Base-by-base conservation (phyloP, 768 basidiomycete species). In the Lactarius psammicola region DNA sequence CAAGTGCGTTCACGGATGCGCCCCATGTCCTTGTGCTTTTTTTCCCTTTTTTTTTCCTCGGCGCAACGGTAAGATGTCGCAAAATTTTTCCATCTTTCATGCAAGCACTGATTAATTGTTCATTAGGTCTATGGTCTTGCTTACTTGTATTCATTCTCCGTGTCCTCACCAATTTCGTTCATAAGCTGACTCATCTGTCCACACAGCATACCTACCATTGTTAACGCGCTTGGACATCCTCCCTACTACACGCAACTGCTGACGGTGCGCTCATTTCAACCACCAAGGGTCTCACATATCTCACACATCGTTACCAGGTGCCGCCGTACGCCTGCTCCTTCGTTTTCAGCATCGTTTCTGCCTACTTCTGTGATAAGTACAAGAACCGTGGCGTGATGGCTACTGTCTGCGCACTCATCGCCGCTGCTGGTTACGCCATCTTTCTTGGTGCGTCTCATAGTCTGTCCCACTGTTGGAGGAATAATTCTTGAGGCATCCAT, bases 1-100 rank as follows among this genome's bases (percentile, higher is more conserved):
- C 72, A 6, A 76, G 72, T 69, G 79, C 82, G 0, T 81, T 80
- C 69, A 79, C 72, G 31, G 79, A 82, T 33, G 59, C 65, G 1
- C 82, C 83, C 0, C 87, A 89, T 3, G 80, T 87, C 5, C 79
- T 81, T 76, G 66, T 88, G 56, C 70, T 87, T 31, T 78, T 78
- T 0, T 55, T 85, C 8, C 72, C 78, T 0, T 78, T 84, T 59
- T 87, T 89, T 75, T 78, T 84, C 67, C 78, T 76, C 67, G 87
- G 84, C n/a, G 75, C 77, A 23, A 74, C 81, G 15, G 53, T 55
- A 8, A 55, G 53, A 20, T 13, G 7, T 31, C 20, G 17, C 17
- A 55, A 17, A 17, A 2, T 30, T 2, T 7, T 8, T 18, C 31
- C 10, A 30, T 55, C 9, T 31, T 6, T 20, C 30, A 6, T 55